A percentile compares a stretch with the other conserved stretches of the same genome.
Conservation (phyloP, 2,329 filamentous ascomycete genomes). For the Macroventuria anomochaeta region DNA sequence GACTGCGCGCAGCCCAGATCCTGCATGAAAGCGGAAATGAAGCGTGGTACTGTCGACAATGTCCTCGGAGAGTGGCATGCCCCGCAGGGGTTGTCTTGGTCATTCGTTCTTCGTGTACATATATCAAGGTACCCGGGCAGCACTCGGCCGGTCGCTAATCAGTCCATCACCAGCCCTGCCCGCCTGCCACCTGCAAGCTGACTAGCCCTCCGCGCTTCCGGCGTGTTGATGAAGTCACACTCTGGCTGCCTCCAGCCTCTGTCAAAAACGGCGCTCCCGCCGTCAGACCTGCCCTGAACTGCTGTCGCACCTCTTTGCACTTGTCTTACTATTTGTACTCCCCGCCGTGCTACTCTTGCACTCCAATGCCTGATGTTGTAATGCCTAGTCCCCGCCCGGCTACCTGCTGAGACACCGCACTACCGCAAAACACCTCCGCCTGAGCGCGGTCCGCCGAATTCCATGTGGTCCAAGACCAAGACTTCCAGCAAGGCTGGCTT, state of each 20-base stretch:
- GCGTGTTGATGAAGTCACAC: not conserved
- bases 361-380: slow-evolving; percentile 21
- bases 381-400: slow-evolving; percentile 31
- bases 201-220: slow-evolving; percentile 12
- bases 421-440: slow-evolving; percentile 18
- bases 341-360: slow-evolving; percentile 9
- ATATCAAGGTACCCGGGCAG: slow-evolving; percentile 37
- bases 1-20: not conserved
- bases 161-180: slow-evolving; percentile 25
- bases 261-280: slow-evolving; percentile 36
- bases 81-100: slow-evolving; percentile 14
- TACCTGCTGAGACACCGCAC: slow-evolving; percentile 27
- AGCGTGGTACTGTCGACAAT: slow-evolving; percentile 15
- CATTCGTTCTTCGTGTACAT: not conserved
- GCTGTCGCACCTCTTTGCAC: slow-evolving; percentile 9
- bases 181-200: slow-evolving; percentile 26
- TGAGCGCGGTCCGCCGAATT: not conserved
- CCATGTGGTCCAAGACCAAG: slow-evolving; percentile 48
- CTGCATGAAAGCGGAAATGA: slow-evolving; percentile 17
- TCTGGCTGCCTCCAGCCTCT: slow-evolving; percentile 9
- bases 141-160: slow-evolving; percentile 1
- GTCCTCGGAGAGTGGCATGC: slow-evolving; percentile 5
- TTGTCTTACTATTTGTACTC: slow-evolving; percentile 18
- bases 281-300: slow-evolving; percentile 20
- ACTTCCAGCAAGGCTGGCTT: slow-evolving; percentile 58